These are phyloP conservation scores for Crithidia expoeki DNA, from an alignment of 208 protist species.

Conservation along the genomic window DNA sequence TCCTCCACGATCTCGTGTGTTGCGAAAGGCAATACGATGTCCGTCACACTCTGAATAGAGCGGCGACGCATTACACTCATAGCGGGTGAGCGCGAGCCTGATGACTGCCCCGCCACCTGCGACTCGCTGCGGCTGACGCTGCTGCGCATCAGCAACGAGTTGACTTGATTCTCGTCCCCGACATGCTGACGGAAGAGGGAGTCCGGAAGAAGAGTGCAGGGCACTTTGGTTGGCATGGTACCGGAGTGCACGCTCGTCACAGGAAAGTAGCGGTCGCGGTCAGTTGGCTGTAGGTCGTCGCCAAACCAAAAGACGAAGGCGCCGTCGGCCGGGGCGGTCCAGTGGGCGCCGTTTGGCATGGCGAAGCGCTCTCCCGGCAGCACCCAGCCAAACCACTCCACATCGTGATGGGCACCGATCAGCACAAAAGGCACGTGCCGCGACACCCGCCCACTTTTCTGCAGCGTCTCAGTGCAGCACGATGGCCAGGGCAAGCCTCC, in stretches of 20 bases:
- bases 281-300: constrained; percentile 57
- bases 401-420: constrained; percentile 39
- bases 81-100: not conserved
- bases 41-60: constrained; percentile 22
- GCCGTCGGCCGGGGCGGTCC: constrained; percentile 57
- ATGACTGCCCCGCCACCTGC: not conserved
- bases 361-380: constrained; percentile 64
- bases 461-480: constrained; percentile 63
- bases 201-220: constrained; percentile 56
- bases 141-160: constrained; percentile 14
- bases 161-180: constrained; percentile 22
- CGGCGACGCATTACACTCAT: constrained; percentile 25
- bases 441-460: constrained; percentile 55
- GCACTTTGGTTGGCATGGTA: constrained; percentile 48
- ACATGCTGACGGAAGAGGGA: constrained; percentile 54
- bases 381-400: constrained; percentile 80
- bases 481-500: constrained; percentile 76
- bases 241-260: constrained; percentile 57
- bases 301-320: constrained; percentile 87
- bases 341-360: constrained; percentile 53
- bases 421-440: constrained; percentile 61
- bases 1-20: constrained; percentile 34
- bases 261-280: constrained; percentile 78
- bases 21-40: constrained; percentile 27
- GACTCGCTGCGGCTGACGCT: constrained; percentile 1